A percentile compares a stretch with the other conserved stretches of the same genome.
These are phyloP conservation scores for Syzygium oleosum DNA, from an alignment of 345 rosid species.

Conservation along the genomic window DNA sequence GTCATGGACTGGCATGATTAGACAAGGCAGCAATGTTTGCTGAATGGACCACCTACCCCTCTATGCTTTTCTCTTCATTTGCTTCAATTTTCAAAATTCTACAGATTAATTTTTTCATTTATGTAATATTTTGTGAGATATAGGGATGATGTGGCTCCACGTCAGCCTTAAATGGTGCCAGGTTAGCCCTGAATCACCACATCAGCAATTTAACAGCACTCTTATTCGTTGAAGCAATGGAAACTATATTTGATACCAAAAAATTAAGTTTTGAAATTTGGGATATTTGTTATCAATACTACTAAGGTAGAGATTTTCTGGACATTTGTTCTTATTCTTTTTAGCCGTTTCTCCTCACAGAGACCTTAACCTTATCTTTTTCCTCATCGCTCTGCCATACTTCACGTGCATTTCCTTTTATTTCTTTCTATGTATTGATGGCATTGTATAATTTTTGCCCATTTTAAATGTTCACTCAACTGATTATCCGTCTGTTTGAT, in stretches of 20 bases:
- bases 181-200: not conserved
- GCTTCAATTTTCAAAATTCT: not conserved
- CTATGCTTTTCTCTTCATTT: not conserved
- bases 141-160: not conserved
- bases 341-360: not conserved
- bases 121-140: too few relatives aligned
- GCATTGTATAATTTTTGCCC: not conserved
- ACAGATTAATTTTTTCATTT: not conserved
- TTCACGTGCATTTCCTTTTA: not conserved
- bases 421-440: not conserved
- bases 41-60: not conserved
- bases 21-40: not conserved
- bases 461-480: not conserved
- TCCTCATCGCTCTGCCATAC: not conserved
- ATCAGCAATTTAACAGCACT: not conserved
- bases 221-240: not conserved
- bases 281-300: not conserved
- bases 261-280: not conserved
- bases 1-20: not conserved
- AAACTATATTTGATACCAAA: not conserved
- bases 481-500: not conserved
- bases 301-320: not conserved
- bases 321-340: not conserved
- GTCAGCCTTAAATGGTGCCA: not conserved
- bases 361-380: not conserved